A percentile compares a stretch with the other conserved stretches of the same genome.
Conservation (phyloP, 2,329 filamentous ascomycete genomes). For the Escovopsis weberi region DNA sequence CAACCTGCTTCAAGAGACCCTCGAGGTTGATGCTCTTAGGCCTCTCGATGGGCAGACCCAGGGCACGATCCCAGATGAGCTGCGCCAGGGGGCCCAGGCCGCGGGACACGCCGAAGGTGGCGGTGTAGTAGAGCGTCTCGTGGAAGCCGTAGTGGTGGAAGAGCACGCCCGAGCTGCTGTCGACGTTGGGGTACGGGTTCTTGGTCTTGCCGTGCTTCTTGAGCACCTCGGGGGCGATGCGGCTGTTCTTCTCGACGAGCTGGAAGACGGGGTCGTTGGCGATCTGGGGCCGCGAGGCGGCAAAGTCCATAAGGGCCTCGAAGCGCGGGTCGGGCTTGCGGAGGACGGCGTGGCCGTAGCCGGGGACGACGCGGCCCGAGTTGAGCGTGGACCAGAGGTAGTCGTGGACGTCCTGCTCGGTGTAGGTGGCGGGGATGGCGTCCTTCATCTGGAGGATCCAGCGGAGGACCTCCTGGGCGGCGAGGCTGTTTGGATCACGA, state of each 20-base stretch:
- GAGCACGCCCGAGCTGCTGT: conserved; percentile 80
- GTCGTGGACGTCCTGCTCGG: conserved; percentile 66
- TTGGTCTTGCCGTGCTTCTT: conserved; percentile 96
- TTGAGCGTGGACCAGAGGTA: conserved; percentile 92
- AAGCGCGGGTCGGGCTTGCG: conserved; percentile 96
- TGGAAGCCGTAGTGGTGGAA: conserved; percentile 98
- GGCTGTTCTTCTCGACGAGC: conserved; percentile 84
- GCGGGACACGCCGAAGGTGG: conserved; percentile 53
- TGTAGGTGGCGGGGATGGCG: conserved; percentile 62
- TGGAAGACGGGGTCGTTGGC: conserved; percentile 80
- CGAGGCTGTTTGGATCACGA: conserved; percentile 40
- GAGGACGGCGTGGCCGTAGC: conserved; percentile 90
- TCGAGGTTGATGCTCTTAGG: conserved; percentile 95
- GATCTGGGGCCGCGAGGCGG: conserved; percentile 70
- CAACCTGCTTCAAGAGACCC: conserved; percentile 60
- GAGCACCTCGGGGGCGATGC: conserved; percentile 79
- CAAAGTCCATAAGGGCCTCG: conserved; percentile 93
- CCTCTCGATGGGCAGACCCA: conserved; percentile 90
- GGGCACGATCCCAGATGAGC: conserved; percentile 86
- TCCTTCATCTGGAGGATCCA: conserved; percentile 97
- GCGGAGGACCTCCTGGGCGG: conserved; percentile 90
- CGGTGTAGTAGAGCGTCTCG: conserved; percentile 88
- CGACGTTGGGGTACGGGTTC: conserved; percentile 95
- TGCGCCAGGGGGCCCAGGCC: conserved; percentile 81
- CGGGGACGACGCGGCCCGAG: conserved; percentile 84